A percentile compares a stretch with the other conserved stretches of the same genome.
These are phyloP conservation scores for Boletus bicolor DNA, from an alignment of 768 basidiomycete species.

Conservation along the genomic window DNA sequence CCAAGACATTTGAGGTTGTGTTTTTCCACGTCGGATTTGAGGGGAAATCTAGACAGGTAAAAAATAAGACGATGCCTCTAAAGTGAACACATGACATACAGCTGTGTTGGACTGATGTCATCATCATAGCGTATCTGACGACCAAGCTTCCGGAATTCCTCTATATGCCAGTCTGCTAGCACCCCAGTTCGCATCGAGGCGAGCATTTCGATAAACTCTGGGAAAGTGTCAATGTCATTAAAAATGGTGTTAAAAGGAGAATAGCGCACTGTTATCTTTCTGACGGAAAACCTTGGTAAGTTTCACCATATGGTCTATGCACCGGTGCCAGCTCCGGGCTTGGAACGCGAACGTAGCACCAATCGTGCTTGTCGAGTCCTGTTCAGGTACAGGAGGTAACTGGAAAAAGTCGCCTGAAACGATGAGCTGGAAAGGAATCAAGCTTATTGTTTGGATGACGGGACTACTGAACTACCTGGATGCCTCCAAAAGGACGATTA, in stretches of 20 bases:
- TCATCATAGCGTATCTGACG: constrained; percentile 71
- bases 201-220: constrained; percentile 92
- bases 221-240: not conserved
- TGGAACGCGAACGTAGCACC: constrained; percentile 63
- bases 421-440: constrained; percentile 48
- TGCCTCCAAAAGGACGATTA: constrained; percentile 58
- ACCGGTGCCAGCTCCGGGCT: constrained; percentile 54
- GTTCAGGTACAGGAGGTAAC: constrained; percentile 63
- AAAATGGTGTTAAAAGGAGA: not conserved
- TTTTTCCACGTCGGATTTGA: constrained; percentile 26
- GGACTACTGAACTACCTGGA: constrained; percentile 43
- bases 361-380: constrained; percentile 47
- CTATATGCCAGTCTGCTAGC: constrained; percentile 61
- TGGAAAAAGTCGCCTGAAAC: constrained; percentile 81
- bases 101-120: constrained; percentile 82
- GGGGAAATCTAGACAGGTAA: constrained; percentile 22
- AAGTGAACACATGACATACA: constrained; percentile 48
- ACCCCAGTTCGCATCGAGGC: constrained; percentile 95
- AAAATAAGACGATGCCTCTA: not conserved
- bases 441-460: not conserved
- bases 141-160: constrained; percentile 62
- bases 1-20: constrained; percentile 23
- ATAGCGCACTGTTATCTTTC: constrained; percentile 47
- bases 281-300: constrained; percentile 73
- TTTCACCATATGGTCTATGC: constrained; percentile 44